Base-by-base conservation (phyloP, 2,329 filamentous ascomycete species). In the Sclerotiophoma versabilis region DNA sequence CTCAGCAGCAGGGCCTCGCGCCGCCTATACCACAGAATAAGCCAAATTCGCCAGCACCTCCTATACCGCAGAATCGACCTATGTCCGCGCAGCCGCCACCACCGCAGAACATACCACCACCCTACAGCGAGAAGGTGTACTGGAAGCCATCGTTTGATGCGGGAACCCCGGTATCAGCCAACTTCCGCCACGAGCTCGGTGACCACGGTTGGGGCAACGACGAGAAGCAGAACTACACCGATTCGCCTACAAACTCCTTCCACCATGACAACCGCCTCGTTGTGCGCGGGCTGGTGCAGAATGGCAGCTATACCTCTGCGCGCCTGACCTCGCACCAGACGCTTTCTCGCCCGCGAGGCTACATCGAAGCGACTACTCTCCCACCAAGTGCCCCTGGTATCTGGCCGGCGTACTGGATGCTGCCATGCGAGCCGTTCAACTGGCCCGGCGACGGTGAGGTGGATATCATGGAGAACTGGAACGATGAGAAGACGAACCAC, bases 131-230 rank as follows among this genome's bases (percentile, higher is more conserved):
- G 44, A 68, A 62, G 22, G 67, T 72, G 14, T 85, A 85, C 70
- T 86, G 83, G 83, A 77, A 77, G 53, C 79, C 83, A 0, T 76
- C 75, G 7, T 84, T 86, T 62, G 69, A 75, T 23, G 76, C 80
- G 0, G 70, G 76, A 12, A 73, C 76, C 2, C 77, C 81, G 0
- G 75, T 86, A 3, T 76, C 75, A 0, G 69, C 75, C 3, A 79
- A 85, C 58, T 87, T 85, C 75, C 74, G 82, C 4, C 79, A 82
- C 25, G 83, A 85, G 66, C 75, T 81, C 27, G 84, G 84, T 23
- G 79, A 78, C n/a, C 79, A 84, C 63, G 84, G 84, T 30, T 87
- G 84, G 84, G 84, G 84, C 19, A 87, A 87, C 64, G 81, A 84
- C 56, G 84, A 87, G 73, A 74, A 83, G 42, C 79, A 87, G 70